Conservation (phyloP, 129 eudicot genomes). For the Tanacetum coccineum region DNA sequence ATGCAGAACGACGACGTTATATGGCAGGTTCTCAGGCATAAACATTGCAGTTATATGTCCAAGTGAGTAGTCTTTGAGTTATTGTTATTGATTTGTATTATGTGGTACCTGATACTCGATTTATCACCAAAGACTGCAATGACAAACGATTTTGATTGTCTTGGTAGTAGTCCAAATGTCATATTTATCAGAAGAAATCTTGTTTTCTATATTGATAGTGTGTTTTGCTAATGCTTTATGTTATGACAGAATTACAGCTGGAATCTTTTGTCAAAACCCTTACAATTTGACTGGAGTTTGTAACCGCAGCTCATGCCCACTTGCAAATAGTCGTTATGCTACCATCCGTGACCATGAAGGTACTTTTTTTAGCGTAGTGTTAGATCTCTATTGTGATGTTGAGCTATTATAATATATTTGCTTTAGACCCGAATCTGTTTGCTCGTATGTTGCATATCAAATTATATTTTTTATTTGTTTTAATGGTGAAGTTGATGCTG, state of each 20-base stretch:
- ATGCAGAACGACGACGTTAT: constrained; percentile 98
- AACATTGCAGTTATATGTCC: constrained; percentile 97
- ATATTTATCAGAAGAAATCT: too few relatives aligned
- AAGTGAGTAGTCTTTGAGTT: constrained; percentile 43
- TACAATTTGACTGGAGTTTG: constrained; percentile 88
- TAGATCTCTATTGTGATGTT: neutral
- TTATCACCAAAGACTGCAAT: too few relatives aligned
- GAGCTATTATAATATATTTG: neutral
- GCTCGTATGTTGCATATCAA: neutral
- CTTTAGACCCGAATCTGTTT: too few relatives aligned
- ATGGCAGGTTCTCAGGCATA: constrained; percentile 96
- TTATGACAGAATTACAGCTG: constrained; percentile 54
- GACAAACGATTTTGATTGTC: too few relatives aligned
- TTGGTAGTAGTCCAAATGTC: too few relatives aligned
- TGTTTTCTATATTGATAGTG: neutral
- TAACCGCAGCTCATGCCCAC: constrained; percentile 98
- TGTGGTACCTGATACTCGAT: too few relatives aligned
- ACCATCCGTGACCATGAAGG: constrained; percentile 92
- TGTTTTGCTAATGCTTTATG: neutral
- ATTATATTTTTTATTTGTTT: too few relatives aligned
- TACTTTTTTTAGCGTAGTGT: constrained; percentile 18
- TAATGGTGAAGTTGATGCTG: too few relatives aligned
- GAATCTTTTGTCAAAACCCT: constrained; percentile 79
- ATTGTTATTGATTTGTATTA: neutral
- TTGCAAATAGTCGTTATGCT: constrained; percentile 93